A percentile compares a stretch with the other conserved stretches of the same genome.
phyloP scores from a whole-genome alignment of 371 early-diverging fungal genomes.

The Choanephora cucurbitarum region DNA sequence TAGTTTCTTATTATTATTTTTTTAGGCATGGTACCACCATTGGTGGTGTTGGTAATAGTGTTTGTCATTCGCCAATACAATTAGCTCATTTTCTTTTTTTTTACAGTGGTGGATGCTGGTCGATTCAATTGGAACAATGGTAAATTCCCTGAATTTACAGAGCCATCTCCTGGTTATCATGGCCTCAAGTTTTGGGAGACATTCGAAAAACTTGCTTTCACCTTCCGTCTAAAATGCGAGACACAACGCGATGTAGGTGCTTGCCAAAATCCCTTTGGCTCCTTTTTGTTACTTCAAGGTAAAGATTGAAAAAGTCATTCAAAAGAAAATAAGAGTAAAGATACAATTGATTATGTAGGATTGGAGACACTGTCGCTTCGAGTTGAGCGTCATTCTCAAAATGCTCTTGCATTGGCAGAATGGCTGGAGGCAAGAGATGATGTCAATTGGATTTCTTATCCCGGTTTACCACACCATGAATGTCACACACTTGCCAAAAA shows the following conservation, averaged over 20 bases:
- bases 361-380: constrained; percentile 88
- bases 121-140: constrained; percentile 88
- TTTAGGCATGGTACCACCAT: constrained; percentile 80
- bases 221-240: constrained; percentile 78
- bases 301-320: too few species aligned
- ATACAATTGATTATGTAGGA: too few species aligned
- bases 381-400: constrained; percentile 83
- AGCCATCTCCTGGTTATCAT: constrained; percentile 83
- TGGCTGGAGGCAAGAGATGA: constrained; percentile 74
- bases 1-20: constrained; percentile 5
- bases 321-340: too few species aligned
- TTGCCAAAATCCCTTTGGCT: constrained; percentile 82
- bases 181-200: constrained; percentile 85
- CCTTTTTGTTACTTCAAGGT: constrained; percentile 84
- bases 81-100: not conserved
- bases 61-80: not conserved
- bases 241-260: constrained; percentile 80
- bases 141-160: constrained; percentile 84
- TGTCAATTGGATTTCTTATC: constrained; percentile 79
- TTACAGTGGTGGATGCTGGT: constrained; percentile 72
- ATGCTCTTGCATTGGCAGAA: constrained; percentile 75
- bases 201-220: constrained; percentile 73
- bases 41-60: constrained; percentile 69
- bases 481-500: constrained; percentile 76
- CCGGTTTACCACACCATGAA: constrained; percentile 76